Evolutionary conservation across 495 filamentous ascomycete species (phyloP), one percentile per base, ranked within the genome.

Genomic region (Xylaria nigripes): DNA sequence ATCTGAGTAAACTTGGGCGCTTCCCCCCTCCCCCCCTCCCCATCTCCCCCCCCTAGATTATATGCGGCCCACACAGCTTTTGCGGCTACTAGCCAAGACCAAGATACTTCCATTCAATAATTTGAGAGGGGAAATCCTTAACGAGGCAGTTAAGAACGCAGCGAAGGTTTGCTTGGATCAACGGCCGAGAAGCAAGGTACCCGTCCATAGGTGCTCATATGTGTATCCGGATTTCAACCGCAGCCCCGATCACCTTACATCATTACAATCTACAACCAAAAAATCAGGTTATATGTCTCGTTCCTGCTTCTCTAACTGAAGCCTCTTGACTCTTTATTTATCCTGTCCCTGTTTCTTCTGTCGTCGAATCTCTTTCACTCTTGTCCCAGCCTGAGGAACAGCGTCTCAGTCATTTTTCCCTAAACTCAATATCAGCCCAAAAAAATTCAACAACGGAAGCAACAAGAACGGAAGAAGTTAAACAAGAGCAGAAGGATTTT

Each of bases 141-240:
- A 55, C 53, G 53, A 55, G 30, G 30, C 36, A 24, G 27, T 50
- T 45, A 1, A 55, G 58, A 58, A 61, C 64, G 56, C 45, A 66
- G 54, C 48, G 54, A 54, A 54, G 54, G 64, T n/a, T n/a, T 51
- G 32, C 59, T 56, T 56, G 46, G 61, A 61, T 57, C 51, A 60
- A 56, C 47, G 59, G 63, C 64, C 57, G 48, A 62, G 61, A 52
- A 58, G 56, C 56, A 65, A 67, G 63, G 63, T 61, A 61, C 61
- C 62, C 61, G 59, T 66, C 55, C 54, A 66, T 66, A 66, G 56
- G 54, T 58, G 56, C 52, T 51, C 49, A 51, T 66, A 61, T 64
- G 61, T 64, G 61, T 58, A 64, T 57, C 55, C 32, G 32, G 25
- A 9, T 29, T 36, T 12, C 32, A 36, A 30, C 27, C 27, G 27